Evolutionary conservation across 441 rosid species (phyloP), one percentile per base, ranked within the genome.

Genomic region (Mallotus repandus): DNA sequence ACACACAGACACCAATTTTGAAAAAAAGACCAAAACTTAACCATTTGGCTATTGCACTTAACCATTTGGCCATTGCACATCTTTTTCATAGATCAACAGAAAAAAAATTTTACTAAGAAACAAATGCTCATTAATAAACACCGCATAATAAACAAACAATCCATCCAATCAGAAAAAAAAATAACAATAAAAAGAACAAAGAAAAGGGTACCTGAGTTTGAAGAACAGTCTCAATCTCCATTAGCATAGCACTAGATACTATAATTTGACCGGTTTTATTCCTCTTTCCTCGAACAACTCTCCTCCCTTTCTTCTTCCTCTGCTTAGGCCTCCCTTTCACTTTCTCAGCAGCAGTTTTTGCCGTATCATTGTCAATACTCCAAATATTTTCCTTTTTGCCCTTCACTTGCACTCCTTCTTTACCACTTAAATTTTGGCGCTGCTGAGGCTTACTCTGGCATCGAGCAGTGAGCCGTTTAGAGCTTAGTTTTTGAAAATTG

Each of bases 311-410:
- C 63, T 72, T 80, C 72, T 88, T 80, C 59, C 78, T 79, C 70
- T 77, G 87, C 54, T 80, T 86, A 52, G 75, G 66, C 69, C 72
- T 81, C 74, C 70, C 82, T 63, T 78, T 67, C 78, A 82, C 72
- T 73, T 63, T 73, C 53, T 75, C 79, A 1, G 66, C 68, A 15
- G 53, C 54, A 1, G 70, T 48, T 76, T 84, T 84, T 22, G 83
- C 91, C 64, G 66, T 73, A 48, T 91, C 95, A 81, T 92, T 90
- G 69, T 92, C 98, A 7, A 88, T 75, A 79, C 96, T 90, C 97
- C 98, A 86, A 57, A 79, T 81, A 60, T 94, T 94, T 22, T 89
- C 93, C 74, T 89, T 86, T 29, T 75, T 85, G 1, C 91, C 96
- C 83, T 79, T 87, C 68, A 80, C 74, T 25, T 68, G 75, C 69